phyloP scores from a whole-genome alignment of 2,329 filamentous ascomycete species.

The Cadophora sp. region DNA sequence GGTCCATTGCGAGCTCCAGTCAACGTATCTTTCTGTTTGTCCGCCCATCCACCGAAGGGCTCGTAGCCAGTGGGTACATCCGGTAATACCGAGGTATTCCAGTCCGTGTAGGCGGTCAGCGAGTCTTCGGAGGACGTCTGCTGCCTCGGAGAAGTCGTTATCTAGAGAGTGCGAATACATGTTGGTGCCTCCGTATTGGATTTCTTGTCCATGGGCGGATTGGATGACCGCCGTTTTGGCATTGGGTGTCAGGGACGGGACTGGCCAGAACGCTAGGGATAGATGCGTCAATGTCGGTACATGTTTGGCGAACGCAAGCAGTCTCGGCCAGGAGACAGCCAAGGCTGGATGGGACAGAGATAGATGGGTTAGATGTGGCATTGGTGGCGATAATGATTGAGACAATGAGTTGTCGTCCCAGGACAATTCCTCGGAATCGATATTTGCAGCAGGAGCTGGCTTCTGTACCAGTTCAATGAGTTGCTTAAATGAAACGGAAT shows the following conservation, averaged over 20 bases:
- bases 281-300: constrained; percentile 64
- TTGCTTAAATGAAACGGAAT: constrained; percentile 58
- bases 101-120: constrained; percentile 58
- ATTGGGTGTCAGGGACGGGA: constrained; percentile 62
- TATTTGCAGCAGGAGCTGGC: constrained; percentile 23
- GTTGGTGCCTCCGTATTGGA: constrained; percentile 62
- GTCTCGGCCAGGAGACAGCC: constrained; percentile 62
- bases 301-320: constrained; percentile 60
- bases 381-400: constrained; percentile 30
- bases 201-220: constrained; percentile 45
- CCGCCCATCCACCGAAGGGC: constrained; percentile 35
- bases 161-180: constrained; percentile 64
- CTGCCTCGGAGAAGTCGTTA: constrained; percentile 64
- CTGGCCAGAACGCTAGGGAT: constrained; percentile 67
- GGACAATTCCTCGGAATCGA: constrained; percentile 23
- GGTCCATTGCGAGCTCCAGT: constrained; percentile 39
- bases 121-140: constrained; percentile 60
- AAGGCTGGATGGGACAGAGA: constrained; percentile 55
- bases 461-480: constrained; percentile 54
- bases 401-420: constrained; percentile 39
- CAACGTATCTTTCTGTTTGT: constrained; percentile 30
- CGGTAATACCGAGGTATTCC: constrained; percentile 67
- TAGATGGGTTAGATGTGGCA: constrained; percentile 66
- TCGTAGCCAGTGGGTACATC: constrained; percentile 59
- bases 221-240: constrained; percentile 54